Percentiles rank a stretch among this genome's conserved stretches.
phyloP scores from a whole-genome alignment of 148 eudicot species.

The Hydrangea macrophylla region DNA sequence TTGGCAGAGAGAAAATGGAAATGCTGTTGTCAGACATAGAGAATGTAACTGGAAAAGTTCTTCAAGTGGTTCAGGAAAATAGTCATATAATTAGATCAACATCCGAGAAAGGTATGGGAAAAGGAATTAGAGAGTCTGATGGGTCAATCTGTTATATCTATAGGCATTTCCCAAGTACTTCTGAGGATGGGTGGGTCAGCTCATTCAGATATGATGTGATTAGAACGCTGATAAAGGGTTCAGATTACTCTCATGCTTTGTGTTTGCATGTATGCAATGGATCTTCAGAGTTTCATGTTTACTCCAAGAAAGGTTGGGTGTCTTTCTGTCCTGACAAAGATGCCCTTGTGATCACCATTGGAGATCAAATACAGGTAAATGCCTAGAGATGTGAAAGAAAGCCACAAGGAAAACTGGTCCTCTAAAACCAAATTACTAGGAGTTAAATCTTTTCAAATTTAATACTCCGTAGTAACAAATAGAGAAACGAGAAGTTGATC shows the following conservation, averaged over 20 bases:
- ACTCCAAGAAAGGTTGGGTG: conserved; percentile 90
- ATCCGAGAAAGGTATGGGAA: not conserved
- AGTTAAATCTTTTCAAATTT: no score
- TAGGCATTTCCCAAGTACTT: conserved; percentile 40
- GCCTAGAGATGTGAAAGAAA: no score
- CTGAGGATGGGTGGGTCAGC: conserved; percentile 36
- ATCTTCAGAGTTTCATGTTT: conserved; percentile 75
- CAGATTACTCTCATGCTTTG: conserved; percentile 68
- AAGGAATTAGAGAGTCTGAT: conserved; percentile 17
- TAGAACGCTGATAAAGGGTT: conserved; percentile 72
- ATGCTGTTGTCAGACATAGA: conserved; percentile 38
- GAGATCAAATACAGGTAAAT: conserved; percentile 85
- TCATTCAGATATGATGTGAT: conserved; percentile 68
- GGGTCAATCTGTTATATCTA: conserved; percentile 49
- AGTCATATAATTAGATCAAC: no score
- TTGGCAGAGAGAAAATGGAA: conserved; percentile 54
- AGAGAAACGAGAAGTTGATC: no score
- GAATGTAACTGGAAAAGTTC: conserved; percentile 33
- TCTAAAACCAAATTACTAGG: no score
- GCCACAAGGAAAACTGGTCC: no score
- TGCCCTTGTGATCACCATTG: conserved; percentile 69
- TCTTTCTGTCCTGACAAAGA: conserved; percentile 50
- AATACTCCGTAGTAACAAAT: no score
- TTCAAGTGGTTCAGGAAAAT: no score
- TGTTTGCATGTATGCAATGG: conserved; percentile 62